A percentile compares a stretch with the other conserved stretches of the same genome.
phyloP scores from a whole-genome alignment of 148 eudicot species.

The Heliosperma pusillum region DNA sequence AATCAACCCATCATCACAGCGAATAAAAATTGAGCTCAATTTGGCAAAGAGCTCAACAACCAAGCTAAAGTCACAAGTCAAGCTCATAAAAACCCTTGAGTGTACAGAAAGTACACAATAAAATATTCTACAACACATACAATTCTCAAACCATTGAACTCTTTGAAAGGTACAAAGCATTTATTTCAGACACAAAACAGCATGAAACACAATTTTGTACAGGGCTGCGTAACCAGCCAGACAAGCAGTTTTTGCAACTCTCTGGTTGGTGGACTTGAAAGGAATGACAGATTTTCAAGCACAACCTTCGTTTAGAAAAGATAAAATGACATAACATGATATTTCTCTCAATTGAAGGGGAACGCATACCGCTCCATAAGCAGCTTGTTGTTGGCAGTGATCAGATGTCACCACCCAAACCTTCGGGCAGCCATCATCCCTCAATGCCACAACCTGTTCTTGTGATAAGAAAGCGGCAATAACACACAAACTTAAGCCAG shows the following conservation, averaged over 20 bases:
- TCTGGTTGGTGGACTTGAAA: conserved; percentile 10
- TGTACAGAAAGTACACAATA: not conserved
- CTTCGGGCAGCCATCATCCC: conserved; percentile 89
- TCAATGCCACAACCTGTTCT: conserved; percentile 76
- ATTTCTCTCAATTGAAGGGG: not conserved
- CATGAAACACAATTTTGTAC: not conserved
- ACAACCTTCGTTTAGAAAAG: not conserved
- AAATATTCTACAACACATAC: not conserved
- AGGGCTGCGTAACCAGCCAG: not conserved
- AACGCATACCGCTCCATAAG: conserved; percentile 79
- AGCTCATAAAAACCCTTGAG: not conserved
- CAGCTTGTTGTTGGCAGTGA: conserved; percentile 77
- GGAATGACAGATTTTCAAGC: not conserved
- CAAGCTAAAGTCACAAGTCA: not conserved
- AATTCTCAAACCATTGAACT: not conserved
- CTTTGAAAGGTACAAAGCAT: not conserved
- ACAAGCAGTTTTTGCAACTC: not conserved
- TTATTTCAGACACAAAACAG: not conserved
- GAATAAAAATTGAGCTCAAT: not conserved
- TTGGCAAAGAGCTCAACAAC: not conserved
- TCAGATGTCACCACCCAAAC: conserved; percentile 99
- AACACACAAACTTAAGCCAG: not conserved
- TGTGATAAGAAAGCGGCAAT: conserved; percentile 11
- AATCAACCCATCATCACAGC: not conserved
- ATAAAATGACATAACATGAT: not conserved